Evolutionary conservation across 2,329 filamentous ascomycete genomes (phyloP), one percentile per base, ranked within the genome.

Genomic region (Ceratocystis cubensis): DNA sequence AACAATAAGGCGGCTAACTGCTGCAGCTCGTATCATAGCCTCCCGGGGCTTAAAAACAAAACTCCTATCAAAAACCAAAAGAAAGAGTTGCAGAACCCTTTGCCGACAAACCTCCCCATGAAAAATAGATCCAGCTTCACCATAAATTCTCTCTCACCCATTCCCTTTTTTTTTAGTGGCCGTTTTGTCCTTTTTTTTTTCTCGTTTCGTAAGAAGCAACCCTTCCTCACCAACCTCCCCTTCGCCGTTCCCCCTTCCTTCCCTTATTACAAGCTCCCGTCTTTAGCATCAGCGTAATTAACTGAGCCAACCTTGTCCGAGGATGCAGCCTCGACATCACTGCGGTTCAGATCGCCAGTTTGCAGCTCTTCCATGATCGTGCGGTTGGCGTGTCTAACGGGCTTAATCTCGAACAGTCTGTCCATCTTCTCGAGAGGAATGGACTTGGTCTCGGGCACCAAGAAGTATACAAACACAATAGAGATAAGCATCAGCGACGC

Each of bases 361-460:
- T 69, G 68, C 20, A 82, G 74, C 69, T 80, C 76, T 2, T 74
- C 75, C 75, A 82, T 78, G 64, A 82, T 69, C 13, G 71, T 67
- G 61, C 70, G 70, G 71, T 82, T 77, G 0, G 81, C 80, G 63
- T 73, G 73, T 70, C 75, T 73, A 2, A 78, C 72, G 1, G 80
- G 80, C 73, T 76, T 78, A 28, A 75, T 71, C 56, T 78, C 76
- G 71, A 88, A 88, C 1, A 88, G 75, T 5, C 78, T 76, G 72
- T 88, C 85, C 79, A 88, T 86, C 37, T 78, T 78, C 74, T 88
- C 86, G 2, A 88, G 77, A 0, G 84, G 84, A 13, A 88, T 77
- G 53, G 80, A 78, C 76, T 87, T 88, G 2, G 85, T 88, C 76
- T 88, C 85, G 0, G 85, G 85, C 0, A 88, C 71, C 57, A 84